Evolutionary conservation across 2,329 filamentous ascomycete genomes (phyloP).

Genomic region (Aspergillus fructus): DNA sequence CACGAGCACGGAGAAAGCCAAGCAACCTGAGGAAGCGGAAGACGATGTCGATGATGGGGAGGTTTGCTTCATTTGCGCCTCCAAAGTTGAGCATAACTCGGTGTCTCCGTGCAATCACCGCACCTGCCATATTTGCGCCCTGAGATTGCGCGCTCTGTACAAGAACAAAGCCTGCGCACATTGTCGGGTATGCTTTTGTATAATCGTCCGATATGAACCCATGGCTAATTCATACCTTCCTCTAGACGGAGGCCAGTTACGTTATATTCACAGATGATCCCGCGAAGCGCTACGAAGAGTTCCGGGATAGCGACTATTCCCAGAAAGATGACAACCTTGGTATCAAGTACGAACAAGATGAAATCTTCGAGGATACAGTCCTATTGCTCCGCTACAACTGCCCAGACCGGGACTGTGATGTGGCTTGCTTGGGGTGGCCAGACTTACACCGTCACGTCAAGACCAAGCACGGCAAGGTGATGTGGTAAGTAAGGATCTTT

Average conservation of each 20-base stretch:
- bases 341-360: conserved; percentile 83
- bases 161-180: conserved; percentile 97
- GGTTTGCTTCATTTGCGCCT: conserved; percentile 97
- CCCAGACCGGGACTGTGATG: conserved; percentile 79
- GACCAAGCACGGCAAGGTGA: conserved; percentile 76
- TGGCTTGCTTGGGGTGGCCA: conserved; percentile 78
- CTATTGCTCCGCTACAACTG: conserved; percentile 92
- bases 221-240: conserved; percentile 14
- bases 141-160: conserved; percentile 89
- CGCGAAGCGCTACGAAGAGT: conserved; percentile 83
- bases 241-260: conserved; percentile 52
- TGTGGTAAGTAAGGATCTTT: conserved; percentile 58
- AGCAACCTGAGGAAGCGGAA: conserved; percentile 24
- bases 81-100: conserved; percentile 79
- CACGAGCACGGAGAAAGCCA: conserved; percentile 32
- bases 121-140: conserved; percentile 92
- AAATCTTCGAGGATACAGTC: conserved; percentile 88
- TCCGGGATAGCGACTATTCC: conserved; percentile 68
- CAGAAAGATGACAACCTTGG: conserved; percentile 82
- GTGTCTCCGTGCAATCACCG: conserved; percentile 94
- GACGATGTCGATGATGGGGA: conserved; percentile 66
- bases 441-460: conserved; percentile 80
- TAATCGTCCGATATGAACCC: not conserved
- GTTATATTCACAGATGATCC: conserved; percentile 91
- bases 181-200: conserved; percentile 65